Evolutionary conservation across 148 eudicot genomes (phyloP).

Genomic region (Pouteria glomerata): DNA sequence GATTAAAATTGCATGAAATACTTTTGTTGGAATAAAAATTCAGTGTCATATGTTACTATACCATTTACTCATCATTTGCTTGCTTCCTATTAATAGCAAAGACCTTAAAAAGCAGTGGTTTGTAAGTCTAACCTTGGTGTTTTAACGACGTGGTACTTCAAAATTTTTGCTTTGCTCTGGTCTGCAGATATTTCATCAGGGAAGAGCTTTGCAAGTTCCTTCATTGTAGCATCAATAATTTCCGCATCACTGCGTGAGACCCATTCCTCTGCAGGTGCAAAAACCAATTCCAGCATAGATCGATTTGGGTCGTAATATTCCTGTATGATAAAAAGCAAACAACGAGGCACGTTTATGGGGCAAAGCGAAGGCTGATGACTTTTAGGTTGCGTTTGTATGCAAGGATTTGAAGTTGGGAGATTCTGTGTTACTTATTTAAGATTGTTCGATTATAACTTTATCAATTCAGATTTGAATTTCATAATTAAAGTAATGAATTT

Average conservation of each 20-base stretch:
- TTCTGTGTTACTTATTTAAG: too few species aligned
- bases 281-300: constrained; percentile 96
- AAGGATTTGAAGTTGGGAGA: too few species aligned
- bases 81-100: background rate
- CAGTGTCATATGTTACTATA: background rate
- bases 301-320: constrained; percentile 80
- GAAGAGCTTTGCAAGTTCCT: constrained; percentile 87
- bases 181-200: constrained; percentile 95
- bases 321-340: constrained; percentile 33
- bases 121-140: constrained; percentile 75
- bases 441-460: too few species aligned
- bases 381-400: too few species aligned
- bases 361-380: background rate
- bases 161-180: constrained; percentile 93
- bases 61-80: background rate
- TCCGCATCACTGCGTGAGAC: constrained; percentile 72
- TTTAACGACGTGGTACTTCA: constrained; percentile 92
- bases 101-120: background rate
- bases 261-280: constrained; percentile 99
- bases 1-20: background rate
- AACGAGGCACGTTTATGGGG: background rate
- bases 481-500: too few species aligned
- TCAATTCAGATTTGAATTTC: too few species aligned
- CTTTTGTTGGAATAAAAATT: background rate
- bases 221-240: constrained; percentile 93